Evolutionary conservation across 208 protist genomes (phyloP).

Genomic region (Acanthamoeba lugdunensis): DNA sequence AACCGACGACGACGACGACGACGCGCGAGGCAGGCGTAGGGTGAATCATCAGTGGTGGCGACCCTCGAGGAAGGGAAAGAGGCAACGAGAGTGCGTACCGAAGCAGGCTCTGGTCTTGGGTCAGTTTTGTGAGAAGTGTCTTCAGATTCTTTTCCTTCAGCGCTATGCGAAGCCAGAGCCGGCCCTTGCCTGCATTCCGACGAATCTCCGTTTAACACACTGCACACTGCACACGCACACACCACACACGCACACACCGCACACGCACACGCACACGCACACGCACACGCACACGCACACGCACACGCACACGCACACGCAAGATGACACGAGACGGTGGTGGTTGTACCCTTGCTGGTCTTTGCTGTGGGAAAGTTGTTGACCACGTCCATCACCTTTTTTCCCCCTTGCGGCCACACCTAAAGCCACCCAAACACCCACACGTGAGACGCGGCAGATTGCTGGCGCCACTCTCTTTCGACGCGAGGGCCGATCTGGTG

Average conservation of each 20-base stretch:
- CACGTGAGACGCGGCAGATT: background rate
- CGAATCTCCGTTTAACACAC: too few relatives aligned
- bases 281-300: background rate
- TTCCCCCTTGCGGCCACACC: conserved; percentile 4
- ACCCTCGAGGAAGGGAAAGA: background rate
- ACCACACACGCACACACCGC: too few relatives aligned
- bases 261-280: too few relatives aligned
- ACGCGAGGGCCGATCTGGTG: background rate
- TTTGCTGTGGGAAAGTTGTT: conserved; percentile 26
- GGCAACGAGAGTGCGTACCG: background rate
- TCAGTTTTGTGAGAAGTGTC: conserved; percentile 12
- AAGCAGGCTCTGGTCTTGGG: background rate
- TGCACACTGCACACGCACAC: too few relatives aligned
- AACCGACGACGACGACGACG: background rate
- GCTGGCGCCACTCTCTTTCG: background rate
- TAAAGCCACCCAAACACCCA: background rate
- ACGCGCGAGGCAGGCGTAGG: too few relatives aligned
- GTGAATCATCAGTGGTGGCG: too few relatives aligned
- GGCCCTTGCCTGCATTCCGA: conserved; percentile 16
- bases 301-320: background rate
- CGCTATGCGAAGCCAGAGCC: conserved; percentile 51
- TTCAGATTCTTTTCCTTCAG: conserved; percentile 62
- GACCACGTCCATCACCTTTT: conserved; percentile 20
- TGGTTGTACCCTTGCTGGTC: background rate
- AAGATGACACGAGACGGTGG: background rate